Evolutionary conservation across 2,329 filamentous ascomycete species (phyloP).

Genomic region (Dactylella cylindrospora): DNA sequence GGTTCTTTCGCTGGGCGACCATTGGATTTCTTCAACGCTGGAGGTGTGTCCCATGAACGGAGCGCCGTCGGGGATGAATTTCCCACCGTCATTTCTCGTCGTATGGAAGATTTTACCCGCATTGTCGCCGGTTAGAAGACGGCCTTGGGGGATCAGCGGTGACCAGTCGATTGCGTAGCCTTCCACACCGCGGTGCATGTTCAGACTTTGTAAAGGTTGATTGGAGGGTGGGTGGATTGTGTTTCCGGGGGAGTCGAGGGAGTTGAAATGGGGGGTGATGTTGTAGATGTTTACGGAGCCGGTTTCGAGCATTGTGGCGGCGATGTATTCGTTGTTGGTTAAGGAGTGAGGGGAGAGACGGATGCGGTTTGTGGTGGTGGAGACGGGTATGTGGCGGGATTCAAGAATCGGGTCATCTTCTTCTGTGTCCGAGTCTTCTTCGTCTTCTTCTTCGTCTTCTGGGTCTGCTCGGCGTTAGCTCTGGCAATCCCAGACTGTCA

Average conservation of each 20-base stretch:
- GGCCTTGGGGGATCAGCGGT: constrained; percentile 73
- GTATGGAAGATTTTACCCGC: constrained; percentile 86
- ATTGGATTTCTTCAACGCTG: constrained; percentile 92
- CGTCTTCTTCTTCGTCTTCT: constrained; percentile 55
- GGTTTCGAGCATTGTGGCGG: constrained; percentile 90
- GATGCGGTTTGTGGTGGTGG: constrained; percentile 89
- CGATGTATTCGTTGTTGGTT: constrained; percentile 75
- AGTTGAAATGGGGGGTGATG: constrained; percentile 81
- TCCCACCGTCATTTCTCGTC: constrained; percentile 80
- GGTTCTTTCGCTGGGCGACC: constrained; percentile 88
- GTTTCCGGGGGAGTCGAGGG: constrained; percentile 86
- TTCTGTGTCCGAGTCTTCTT: constrained; percentile 67
- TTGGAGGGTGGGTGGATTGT: constrained; percentile 73
- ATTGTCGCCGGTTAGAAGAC: constrained; percentile 88
- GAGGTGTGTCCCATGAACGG: constrained; percentile 80
- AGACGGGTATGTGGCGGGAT: constrained; percentile 82
- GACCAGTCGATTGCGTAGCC: constrained; percentile 99
- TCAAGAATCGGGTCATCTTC: constrained; percentile 88
- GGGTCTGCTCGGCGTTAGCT: constrained; percentile 20
- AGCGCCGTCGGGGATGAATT: constrained; percentile 82
- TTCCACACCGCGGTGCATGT: constrained; percentile 80
- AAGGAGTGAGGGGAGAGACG: constrained; percentile 71
- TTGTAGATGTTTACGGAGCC: constrained; percentile 89
- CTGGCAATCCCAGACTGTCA: not conserved
- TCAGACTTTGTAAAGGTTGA: constrained; percentile 82